Percentiles rank a stretch among this genome's conserved stretches.
These are phyloP conservation scores for Dacryopinax spathularia DNA, from an alignment of 768 basidiomycete genomes.

Conservation along the genomic window DNA sequence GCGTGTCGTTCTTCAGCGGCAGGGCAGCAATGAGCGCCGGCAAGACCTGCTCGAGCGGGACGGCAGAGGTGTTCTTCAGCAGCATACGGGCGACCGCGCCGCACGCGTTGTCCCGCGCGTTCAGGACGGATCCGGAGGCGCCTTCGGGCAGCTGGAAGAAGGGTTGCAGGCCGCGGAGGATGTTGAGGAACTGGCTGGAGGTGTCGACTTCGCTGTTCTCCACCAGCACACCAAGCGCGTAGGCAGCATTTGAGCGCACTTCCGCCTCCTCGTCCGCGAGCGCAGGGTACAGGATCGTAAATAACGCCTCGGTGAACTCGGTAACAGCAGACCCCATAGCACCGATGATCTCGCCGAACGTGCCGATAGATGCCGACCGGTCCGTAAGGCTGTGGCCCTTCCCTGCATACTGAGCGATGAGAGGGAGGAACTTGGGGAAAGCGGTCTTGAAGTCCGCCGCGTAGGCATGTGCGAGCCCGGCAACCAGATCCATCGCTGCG, in stretches of 20 bases:
- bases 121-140: conserved; percentile 50
- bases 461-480: conserved; percentile 71
- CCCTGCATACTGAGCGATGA: conserved; percentile 85
- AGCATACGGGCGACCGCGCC: conserved; percentile 86
- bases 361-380: conserved; percentile 83
- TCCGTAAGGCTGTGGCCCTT: conserved; percentile 78
- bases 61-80: conserved; percentile 53
- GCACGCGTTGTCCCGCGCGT: conserved; percentile 92
- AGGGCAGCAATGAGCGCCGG: conserved; percentile 69
- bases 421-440: conserved; percentile 75
- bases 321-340: conserved; percentile 82
- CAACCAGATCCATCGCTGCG: conserved; percentile 86
- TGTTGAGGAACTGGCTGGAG: conserved; percentile 58
- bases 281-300: conserved; percentile 72
- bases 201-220: conserved; percentile 76
- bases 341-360: conserved; percentile 86
- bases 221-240: conserved; percentile 81
- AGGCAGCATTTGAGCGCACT: conserved; percentile 91
- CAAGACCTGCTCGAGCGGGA: conserved; percentile 84
- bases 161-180: conserved; percentile 67
- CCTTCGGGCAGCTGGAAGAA: conserved; percentile 57
- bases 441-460: conserved; percentile 70
- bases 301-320: conserved; percentile 62
- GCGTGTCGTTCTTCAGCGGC: conserved; percentile 73
- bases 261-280: conserved; percentile 77